A percentile compares a stretch with the other conserved stretches of the same genome.
Evolutionary conservation across 2,329 filamentous ascomycete species (phyloP).

Genomic region (Lasiodiplodia sp.): DNA sequence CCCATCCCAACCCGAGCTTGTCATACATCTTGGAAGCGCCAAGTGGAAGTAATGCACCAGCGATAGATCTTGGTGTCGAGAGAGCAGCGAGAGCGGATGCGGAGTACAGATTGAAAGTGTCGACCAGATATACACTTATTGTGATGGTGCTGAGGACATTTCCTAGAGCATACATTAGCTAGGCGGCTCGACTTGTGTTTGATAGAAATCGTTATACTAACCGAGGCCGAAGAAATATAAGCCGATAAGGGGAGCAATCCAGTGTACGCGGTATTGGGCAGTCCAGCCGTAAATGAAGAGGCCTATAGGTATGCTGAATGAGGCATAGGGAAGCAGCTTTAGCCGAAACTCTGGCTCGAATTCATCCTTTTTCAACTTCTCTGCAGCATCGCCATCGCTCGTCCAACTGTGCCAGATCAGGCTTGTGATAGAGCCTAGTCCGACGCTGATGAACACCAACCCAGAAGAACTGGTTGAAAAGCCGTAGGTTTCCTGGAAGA

Average conservation of each 20-base stretch:
- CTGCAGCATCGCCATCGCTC: conserved; percentile 46
- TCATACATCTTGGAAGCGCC: conserved; percentile 46
- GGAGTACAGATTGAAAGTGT: conserved; percentile 65
- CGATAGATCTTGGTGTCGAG: conserved; percentile 33
- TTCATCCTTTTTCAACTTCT: conserved; percentile 10
- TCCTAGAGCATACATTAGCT: background rate
- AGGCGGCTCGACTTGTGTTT: conserved; percentile 32
- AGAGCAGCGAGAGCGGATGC: conserved; percentile 64
- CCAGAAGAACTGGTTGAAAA: conserved; percentile 44
- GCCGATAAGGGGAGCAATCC: no score
- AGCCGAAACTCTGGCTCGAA: no score
- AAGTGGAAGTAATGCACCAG: conserved; percentile 45
- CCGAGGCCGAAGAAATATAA: no score
- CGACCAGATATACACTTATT: conserved; percentile 67
- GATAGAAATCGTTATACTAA: no score
- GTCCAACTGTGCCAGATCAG: conserved; percentile 46
- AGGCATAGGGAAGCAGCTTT: no score
- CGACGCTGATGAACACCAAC: conserved; percentile 44
- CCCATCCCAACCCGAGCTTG: conserved; percentile 48
- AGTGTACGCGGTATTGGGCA: no score
- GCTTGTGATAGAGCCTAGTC: conserved; percentile 50
- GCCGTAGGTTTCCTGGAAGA: conserved; percentile 45
- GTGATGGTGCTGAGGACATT: conserved; percentile 38
- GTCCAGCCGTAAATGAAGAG: no score
- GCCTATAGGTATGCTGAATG: no score